Percentiles rank a stretch among this genome's conserved stretches.
Evolutionary conservation across 73 alveolate genomes (phyloP).

Genomic region (Tetrahymena thermophila): DNA sequence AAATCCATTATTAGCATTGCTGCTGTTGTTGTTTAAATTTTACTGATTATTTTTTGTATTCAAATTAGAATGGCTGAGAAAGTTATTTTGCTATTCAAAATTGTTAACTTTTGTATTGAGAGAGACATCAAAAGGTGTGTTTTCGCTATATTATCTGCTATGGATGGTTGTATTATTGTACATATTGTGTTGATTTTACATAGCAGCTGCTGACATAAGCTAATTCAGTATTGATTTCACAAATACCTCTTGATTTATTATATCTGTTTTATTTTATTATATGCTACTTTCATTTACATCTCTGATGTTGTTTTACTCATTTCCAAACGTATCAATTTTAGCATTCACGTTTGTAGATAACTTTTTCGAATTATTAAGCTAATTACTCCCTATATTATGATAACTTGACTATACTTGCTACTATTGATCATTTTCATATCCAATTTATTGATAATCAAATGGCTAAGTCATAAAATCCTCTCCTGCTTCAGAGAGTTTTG

Average conservation of each 20-base stretch:
- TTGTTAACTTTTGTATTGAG: neutral
- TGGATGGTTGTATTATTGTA: neutral
- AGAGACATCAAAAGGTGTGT: neutral
- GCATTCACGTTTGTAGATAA: neutral
- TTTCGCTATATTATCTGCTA: neutral
- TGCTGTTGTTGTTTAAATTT: neutral
- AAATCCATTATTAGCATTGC: neutral
- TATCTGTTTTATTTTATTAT: neutral
- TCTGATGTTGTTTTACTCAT: neutral
- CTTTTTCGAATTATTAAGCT: neutral
- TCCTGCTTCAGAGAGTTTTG: neutral
- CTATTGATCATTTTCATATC: neutral
- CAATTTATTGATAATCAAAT: neutral
- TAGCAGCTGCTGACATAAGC: neutral
- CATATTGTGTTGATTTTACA: neutral
- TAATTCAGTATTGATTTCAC: neutral
- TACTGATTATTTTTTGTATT: neutral
- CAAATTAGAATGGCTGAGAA: neutral
- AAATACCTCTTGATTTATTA: neutral
- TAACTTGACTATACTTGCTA: neutral
- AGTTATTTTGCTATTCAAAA: neutral
- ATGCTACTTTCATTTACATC: neutral
- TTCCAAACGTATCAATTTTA: neutral
- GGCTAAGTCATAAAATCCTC: neutral
- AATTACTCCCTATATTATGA: neutral